Evolutionary conservation across 2,329 filamentous ascomycete species (phyloP), one percentile per base, ranked within the genome.

Genomic region (Monosporascus sp.): DNA sequence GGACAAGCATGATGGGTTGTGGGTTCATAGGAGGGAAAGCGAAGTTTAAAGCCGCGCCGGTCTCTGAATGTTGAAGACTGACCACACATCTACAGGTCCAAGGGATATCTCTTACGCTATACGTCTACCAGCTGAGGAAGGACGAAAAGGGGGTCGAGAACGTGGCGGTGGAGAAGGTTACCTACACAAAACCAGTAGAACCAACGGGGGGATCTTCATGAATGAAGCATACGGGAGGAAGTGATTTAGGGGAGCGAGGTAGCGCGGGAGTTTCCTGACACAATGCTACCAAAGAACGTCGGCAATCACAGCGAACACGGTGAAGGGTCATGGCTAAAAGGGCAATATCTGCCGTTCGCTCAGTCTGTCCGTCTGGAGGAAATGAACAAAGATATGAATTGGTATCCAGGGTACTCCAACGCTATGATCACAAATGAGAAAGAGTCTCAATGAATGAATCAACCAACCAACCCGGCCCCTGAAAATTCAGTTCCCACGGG

Each of bases 61-160:
- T 68, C 53, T 52, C 18, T 52, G 47, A 11, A 35, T 3, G 5
- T 6, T 11, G 41, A n/a, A 44, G 44, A 44, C 52, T 55, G 48
- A 57, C 38, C 18, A 51, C 8, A 18, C 24, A 24, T 49, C 39
- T 61, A 56, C 62, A 96, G 90, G 90, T 96, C 37, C 93, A 97
- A 82, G 93, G 93, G 35, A 95, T 97, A 68, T 95, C 95, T 17
- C 81, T 97, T 60, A 95, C 95, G 55, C 79, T 97, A 48, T 97
- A 97, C 70, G 93, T 97, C 50, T 97, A 97, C 69, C 88, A 92
- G 69, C 72, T 92, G 65, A 83, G 86, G 68, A 90, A 87, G 67
- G 88, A 90, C 63, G 84, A 82, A 52, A 85, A 88, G 60, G 89
- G 89, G 17, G 82, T 82, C 37, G 88, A 92, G 70, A 90, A 86